Conservation (phyloP, 257 asterid genomes). For the Nicotiana undulata region DNA sequence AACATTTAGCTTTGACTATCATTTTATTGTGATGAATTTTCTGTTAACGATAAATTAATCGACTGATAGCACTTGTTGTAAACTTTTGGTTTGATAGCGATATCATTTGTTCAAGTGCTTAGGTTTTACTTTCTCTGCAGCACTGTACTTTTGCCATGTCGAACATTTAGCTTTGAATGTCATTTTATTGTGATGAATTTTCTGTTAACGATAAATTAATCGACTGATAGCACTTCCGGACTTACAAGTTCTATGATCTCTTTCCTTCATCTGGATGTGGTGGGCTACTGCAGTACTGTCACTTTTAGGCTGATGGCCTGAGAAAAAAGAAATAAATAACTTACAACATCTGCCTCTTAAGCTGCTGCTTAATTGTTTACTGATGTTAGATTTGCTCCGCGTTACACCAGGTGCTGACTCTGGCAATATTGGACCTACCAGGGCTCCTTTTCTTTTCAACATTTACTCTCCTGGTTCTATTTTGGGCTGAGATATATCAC, state of each 20-base stretch:
- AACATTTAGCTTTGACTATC: neutral
- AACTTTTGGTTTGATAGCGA: neutral
- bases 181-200: neutral
- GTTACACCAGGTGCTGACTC: conserved; percentile 48
- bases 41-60: neutral
- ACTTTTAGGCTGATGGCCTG: neutral
- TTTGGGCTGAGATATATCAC: conserved; percentile 96
- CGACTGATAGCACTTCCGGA: neutral
- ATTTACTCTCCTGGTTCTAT: conserved; percentile 79
- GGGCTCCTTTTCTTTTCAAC: conserved; percentile 90
- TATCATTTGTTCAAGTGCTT: neutral
- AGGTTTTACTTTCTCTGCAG: neutral
- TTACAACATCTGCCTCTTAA: neutral
- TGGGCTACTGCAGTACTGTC: neutral
- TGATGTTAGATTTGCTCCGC: conserved; percentile 5
- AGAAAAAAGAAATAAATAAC: neutral
- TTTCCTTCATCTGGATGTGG: neutral
- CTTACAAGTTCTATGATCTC: neutral
- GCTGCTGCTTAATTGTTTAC: neutral
- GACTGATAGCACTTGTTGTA: neutral
- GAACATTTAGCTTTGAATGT: neutral
- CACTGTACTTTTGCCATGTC: neutral
- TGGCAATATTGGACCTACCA: conserved; percentile 74
- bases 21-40: conserved; percentile 1
- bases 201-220: neutral